A percentile compares a stretch with the other conserved stretches of the same genome.
phyloP scores from a whole-genome alignment of 371 early-diverging fungal species.

The Coemansia linderi region DNA sequence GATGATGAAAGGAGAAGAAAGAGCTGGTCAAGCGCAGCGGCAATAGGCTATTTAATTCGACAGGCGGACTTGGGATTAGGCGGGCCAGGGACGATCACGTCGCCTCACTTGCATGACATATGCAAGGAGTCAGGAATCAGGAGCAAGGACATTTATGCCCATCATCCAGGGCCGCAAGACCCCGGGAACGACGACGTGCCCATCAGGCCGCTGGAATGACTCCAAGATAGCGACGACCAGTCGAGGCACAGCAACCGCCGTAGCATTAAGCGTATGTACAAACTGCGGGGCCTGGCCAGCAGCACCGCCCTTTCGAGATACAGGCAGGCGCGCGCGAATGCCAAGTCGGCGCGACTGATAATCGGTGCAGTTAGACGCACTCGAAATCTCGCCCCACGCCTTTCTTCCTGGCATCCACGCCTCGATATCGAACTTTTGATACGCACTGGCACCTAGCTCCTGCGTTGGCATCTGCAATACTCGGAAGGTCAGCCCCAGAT shows the following conservation, averaged over 20 bases:
- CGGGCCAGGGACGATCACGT: neutral
- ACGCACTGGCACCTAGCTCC: slow-evolving; percentile 91
- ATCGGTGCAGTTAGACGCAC: slow-evolving; percentile 88
- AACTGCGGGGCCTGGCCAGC: slow-evolving; percentile 56
- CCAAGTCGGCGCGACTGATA: slow-evolving; percentile 78
- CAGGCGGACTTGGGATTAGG: neutral
- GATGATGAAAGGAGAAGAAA: neutral
- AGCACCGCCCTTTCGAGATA: slow-evolving; percentile 6
- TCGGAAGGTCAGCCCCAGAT: slow-evolving; percentile 79
- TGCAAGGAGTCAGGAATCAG: neutral
- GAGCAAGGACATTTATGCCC: slow-evolving; percentile 43
- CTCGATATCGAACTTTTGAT: slow-evolving; percentile 91
- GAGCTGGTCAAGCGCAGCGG: neutral
- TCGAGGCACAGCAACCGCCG: slow-evolving; percentile 91
- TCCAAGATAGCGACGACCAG: slow-evolving; percentile 86
- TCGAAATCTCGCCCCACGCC: slow-evolving; percentile 89
- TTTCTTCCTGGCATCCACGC: slow-evolving; percentile 93
- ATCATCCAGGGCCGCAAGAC: slow-evolving; percentile 73
- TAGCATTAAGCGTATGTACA: slow-evolving; percentile 92
- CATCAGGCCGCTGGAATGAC: slow-evolving; percentile 73
- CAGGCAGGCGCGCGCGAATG: slow-evolving; percentile 59
- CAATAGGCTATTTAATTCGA: no score
- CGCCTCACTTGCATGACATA: neutral
- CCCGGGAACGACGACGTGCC: slow-evolving; percentile 70
- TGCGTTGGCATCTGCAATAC: slow-evolving; percentile 90